These are phyloP conservation scores for Torulaspora globosa DNA, from an alignment of 1,139 yeast genomes.

Conservation along the genomic window DNA sequence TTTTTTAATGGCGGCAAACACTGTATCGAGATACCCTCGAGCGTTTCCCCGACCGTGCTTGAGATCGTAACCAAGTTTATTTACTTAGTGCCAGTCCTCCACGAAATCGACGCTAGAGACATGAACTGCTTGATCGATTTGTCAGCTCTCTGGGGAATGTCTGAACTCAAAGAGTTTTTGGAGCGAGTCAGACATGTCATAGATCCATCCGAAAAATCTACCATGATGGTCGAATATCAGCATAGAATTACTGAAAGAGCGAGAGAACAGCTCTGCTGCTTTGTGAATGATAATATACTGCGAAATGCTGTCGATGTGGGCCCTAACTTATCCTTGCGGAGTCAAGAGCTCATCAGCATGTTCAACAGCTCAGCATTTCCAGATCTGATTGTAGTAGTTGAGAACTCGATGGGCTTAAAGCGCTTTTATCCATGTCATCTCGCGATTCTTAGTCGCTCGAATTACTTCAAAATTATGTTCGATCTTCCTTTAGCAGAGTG, in stretches of 20 bases:
- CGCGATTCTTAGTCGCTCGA: conserved; percentile 56
- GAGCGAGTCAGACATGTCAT: conserved; percentile 24
- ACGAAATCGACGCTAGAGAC: conserved; percentile 36
- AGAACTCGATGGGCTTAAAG: conserved; percentile 28
- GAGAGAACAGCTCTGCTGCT: conserved; percentile 42
- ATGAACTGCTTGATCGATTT: conserved; percentile 35
- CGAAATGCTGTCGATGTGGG: conserved; percentile 26
- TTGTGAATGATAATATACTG: conserved; percentile 44
- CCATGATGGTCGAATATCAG: conserved; percentile 45
- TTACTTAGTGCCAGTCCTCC: conserved; percentile 46
- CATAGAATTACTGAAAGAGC: conserved; percentile 47
- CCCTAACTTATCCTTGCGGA: conserved; percentile 19
- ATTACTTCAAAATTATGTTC: conserved; percentile 64
- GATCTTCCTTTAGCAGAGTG: conserved; percentile 45
- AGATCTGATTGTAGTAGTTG: conserved; percentile 47
- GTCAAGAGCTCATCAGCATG: background rate
- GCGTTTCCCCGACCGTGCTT: conserved; percentile 16
- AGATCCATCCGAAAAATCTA: conserved; percentile 40
- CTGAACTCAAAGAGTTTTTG: conserved; percentile 40
- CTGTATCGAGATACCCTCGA: conserved; percentile 20
- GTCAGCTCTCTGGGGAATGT: conserved; percentile 40
- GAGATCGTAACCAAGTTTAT: conserved; percentile 47
- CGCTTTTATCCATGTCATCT: conserved; percentile 59
- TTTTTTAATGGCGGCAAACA: conserved; percentile 22
- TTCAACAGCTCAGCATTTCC: conserved; percentile 39